phyloP scores from a whole-genome alignment of 169 alveolate genomes.

The Eimeria necatrix region DNA sequence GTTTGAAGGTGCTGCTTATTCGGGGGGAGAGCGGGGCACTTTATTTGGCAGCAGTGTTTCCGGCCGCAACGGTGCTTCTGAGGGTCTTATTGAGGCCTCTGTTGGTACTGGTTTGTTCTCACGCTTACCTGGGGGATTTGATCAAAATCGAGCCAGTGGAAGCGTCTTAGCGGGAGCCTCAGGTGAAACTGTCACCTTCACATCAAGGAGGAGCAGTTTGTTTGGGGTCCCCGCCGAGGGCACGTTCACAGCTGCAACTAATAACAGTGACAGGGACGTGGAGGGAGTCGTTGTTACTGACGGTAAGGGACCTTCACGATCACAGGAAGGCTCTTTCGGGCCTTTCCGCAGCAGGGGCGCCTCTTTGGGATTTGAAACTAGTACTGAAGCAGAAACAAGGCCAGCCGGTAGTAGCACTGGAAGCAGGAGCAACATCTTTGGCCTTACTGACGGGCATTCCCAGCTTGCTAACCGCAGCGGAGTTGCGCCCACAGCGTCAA shows the following conservation, averaged over 20 bases:
- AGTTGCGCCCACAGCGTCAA: background rate
- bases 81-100: background rate
- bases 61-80: constrained; percentile 23
- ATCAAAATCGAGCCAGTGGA: too few relatives aligned
- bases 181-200: background rate
- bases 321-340: background rate
- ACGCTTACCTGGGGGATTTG: too few relatives aligned
- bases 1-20: background rate
- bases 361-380: background rate
- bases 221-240: background rate
- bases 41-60: background rate
- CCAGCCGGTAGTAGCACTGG: background rate
- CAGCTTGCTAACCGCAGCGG: constrained; percentile 32
- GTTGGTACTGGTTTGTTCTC: constrained; percentile 3
- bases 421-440: background rate
- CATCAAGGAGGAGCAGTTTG: background rate
- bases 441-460: background rate
- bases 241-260: background rate
- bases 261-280: background rate
- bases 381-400: constrained; percentile 4
- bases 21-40: background rate
- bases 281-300: background rate
- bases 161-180: background rate
- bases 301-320: background rate
- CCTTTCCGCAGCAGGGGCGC: background rate